Percentiles rank a stretch among this genome's conserved stretches.
Conservation (phyloP, 148 eudicot species). For the Chenopodium formosanum region DNA sequence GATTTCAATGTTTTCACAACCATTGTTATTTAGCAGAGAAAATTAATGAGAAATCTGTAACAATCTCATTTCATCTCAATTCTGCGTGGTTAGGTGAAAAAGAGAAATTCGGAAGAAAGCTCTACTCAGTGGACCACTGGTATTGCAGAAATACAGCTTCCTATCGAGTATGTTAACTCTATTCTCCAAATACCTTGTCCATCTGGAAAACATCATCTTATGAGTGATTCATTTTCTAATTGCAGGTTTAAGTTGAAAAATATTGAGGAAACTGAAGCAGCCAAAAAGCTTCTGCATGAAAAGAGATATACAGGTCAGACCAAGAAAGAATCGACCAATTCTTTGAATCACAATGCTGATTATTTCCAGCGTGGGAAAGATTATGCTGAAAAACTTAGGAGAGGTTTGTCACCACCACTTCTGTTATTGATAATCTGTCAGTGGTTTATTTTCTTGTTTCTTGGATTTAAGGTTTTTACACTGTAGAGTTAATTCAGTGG, state of each 20-base stretch:
- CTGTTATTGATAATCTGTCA: background rate
- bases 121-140: conserved; percentile 99
- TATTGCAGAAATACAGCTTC: conserved; percentile 96
- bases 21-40: background rate
- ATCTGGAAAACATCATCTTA: background rate
- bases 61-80: background rate
- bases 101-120: conserved; percentile 85
- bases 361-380: conserved; percentile 91
- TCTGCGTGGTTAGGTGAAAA: conserved; percentile 57
- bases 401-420: conserved; percentile 47
- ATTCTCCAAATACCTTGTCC: background rate
- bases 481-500: background rate
- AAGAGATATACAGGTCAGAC: conserved; percentile 69
- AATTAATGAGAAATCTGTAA: background rate
- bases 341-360: conserved; percentile 85
- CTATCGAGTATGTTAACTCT: conserved; percentile 69
- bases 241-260: conserved; percentile 84
- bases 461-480: background rate
- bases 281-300: conserved; percentile 90
- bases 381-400: conserved; percentile 89
- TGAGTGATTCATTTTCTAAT: background rate
- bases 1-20: background rate
- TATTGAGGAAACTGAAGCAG: conserved; percentile 98
- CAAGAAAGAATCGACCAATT: conserved; percentile 65
- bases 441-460: background rate